These are phyloP conservation scores for Phytophthora meadii DNA, from an alignment of 352 stramenopile species.

Conservation along the genomic window DNA sequence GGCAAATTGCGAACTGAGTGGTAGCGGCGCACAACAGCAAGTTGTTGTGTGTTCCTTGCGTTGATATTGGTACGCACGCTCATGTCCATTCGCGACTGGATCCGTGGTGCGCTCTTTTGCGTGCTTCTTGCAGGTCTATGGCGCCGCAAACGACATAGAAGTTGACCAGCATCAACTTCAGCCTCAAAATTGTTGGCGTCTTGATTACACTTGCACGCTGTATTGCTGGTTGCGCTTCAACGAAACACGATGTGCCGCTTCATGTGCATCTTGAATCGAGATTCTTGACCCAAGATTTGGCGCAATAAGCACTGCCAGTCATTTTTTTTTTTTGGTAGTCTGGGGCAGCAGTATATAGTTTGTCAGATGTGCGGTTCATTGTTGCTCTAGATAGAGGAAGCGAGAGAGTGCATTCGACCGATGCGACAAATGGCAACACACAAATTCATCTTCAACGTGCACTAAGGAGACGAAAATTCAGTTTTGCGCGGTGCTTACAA, in stretches of 20 bases:
- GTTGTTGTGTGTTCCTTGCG: slow-evolving; percentile 13
- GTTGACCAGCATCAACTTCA: slow-evolving; percentile 11
- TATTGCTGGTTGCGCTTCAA: slow-evolving; percentile 6
- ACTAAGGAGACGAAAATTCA: slow-evolving; percentile 2
- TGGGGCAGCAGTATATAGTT: too few relatives aligned
- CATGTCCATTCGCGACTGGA: too few relatives aligned
- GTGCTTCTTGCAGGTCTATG: slow-evolving; percentile 9
- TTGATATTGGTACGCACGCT: not conserved
- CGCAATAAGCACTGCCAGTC: too few relatives aligned
- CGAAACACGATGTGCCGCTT: slow-evolving; percentile 5
- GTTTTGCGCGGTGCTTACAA: not conserved
- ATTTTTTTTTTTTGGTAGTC: too few relatives aligned
- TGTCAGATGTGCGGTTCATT: too few relatives aligned
- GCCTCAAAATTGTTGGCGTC: not conserved
- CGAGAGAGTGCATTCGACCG: too few relatives aligned
- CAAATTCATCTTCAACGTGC: slow-evolving; percentile 7
- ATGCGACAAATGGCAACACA: not conserved
- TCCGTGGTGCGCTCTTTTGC: slow-evolving; percentile 2
- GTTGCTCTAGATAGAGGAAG: too few relatives aligned
- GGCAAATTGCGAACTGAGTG: too few relatives aligned
- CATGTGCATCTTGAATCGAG: too few relatives aligned
- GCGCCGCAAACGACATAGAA: not conserved
- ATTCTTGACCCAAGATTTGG: too few relatives aligned
- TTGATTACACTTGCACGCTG: not conserved
- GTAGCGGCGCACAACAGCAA: too few relatives aligned